Conservation (phyloP, 108 stramenopile genomes). For the Mediolabrus comicus region DNA sequence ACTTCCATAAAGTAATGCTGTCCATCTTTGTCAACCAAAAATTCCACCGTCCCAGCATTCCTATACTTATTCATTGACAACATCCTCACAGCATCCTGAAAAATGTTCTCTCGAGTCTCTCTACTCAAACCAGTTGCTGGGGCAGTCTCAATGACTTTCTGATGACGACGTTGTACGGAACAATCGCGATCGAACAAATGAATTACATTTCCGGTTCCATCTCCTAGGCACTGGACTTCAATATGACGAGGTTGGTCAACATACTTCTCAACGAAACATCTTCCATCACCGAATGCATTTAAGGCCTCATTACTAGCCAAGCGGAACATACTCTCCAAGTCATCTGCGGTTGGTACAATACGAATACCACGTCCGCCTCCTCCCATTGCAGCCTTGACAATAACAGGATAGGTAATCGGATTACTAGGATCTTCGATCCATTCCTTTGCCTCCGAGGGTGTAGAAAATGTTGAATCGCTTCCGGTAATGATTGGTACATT, state of each 20-base stretch:
- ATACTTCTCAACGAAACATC: constrained; percentile 93
- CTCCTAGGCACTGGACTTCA: constrained; percentile 95
- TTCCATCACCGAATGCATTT: constrained; percentile 93
- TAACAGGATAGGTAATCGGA: constrained; percentile 85
- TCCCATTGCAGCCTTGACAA: constrained; percentile 96
- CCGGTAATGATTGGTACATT: constrained; percentile 94
- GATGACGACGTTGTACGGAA: constrained; percentile 97
- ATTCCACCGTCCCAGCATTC: constrained; percentile 97
- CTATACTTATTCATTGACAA: constrained; percentile 78
- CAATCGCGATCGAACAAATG: constrained; percentile 97
- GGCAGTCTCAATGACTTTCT: constrained; percentile 96
- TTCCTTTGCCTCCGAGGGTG: constrained; percentile 71
- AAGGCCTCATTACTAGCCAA: constrained; percentile 82
- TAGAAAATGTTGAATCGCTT: constrained; percentile 83
- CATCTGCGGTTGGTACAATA: constrained; percentile 73
- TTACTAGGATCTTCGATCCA: constrained; percentile 80
- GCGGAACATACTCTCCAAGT: constrained; percentile 69
- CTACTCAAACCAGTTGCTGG: constrained; percentile 81
- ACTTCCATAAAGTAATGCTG: constrained; percentile 94
- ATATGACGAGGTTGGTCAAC: constrained; percentile 93
- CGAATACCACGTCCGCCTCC: constrained; percentile 98
- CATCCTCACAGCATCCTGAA: constrained; percentile 77
- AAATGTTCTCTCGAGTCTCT: constrained; percentile 68
- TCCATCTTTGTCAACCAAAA: constrained; percentile 90
- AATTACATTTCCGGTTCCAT: constrained; percentile 89